Percentiles rank a stretch among this genome's conserved stretches.
Evolutionary conservation across 352 stramenopile genomes (phyloP).

Genomic region (Salisapilia sapeloensis): DNA sequence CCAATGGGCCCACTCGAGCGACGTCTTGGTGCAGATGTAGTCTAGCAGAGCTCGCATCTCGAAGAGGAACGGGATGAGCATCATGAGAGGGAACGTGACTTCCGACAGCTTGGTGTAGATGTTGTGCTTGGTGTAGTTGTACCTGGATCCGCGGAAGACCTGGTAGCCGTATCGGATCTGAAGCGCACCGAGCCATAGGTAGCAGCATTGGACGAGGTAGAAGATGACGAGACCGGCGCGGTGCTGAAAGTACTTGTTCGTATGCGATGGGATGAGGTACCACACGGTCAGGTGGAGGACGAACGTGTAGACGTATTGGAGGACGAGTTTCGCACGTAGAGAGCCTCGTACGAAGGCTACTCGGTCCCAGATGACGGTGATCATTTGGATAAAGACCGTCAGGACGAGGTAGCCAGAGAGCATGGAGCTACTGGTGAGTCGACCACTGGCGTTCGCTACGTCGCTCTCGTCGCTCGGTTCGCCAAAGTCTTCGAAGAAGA

Average conservation of each 20-base stretch:
- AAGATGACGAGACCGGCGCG: constrained; percentile 48
- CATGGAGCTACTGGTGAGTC: constrained; percentile 46
- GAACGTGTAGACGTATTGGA: constrained; percentile 62
- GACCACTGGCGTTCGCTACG: constrained; percentile 21
- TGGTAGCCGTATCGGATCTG: constrained; percentile 80
- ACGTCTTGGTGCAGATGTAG: constrained; percentile 78
- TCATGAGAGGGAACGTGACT: constrained; percentile 53
- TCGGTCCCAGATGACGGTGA: constrained; percentile 77
- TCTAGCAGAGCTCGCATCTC: constrained; percentile 76
- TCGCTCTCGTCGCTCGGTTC: constrained; percentile 20
- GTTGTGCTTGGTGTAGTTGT: constrained; percentile 45
- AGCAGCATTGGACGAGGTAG: constrained; percentile 67
- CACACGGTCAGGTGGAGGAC: constrained; percentile 57
- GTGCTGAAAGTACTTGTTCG: constrained; percentile 67
- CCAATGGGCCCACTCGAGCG: constrained; percentile 65
- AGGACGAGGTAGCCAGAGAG: constrained; percentile 79
- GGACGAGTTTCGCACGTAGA: constrained; percentile 46
- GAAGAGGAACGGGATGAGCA: constrained; percentile 74
- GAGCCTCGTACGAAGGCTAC: constrained; percentile 66
- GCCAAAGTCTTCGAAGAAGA: constrained; percentile 63
- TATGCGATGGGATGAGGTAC: constrained; percentile 58
- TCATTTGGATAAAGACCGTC: constrained; percentile 57
- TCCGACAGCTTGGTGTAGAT: constrained; percentile 31
- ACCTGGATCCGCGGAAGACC: constrained; percentile 63
- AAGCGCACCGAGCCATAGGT: constrained; percentile 54